Conservation (phyloP, 1,284 basidiomycete species). For the Vanrija pseudolonga region DNA sequence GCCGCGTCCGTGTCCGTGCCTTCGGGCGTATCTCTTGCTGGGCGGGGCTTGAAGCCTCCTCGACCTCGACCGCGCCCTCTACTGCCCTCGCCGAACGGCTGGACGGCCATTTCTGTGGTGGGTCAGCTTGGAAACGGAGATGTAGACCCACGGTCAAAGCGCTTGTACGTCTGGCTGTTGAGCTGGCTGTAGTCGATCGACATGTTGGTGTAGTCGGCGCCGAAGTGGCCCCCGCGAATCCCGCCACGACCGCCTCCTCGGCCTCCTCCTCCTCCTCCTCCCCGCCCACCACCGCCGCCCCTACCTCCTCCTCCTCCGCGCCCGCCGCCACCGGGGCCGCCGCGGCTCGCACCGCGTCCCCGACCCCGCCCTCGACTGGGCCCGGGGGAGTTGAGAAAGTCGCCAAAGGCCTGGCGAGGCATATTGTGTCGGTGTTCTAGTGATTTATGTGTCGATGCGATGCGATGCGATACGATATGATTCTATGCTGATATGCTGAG, state of each 20-base stretch:
- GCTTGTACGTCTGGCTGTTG: constrained; percentile 38
- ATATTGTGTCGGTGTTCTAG: constrained; percentile 2
- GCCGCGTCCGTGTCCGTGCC: neutral
- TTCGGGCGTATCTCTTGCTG: neutral
- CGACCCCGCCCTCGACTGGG: constrained; percentile 30
- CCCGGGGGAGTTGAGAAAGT: constrained; percentile 35
- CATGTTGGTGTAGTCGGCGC: constrained; percentile 41
- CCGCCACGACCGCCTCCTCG: constrained; percentile 13
- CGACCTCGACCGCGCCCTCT: constrained; percentile 13
- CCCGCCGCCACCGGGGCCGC: constrained; percentile 17
- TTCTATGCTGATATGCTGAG: too few species aligned
- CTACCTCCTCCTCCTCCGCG: constrained; percentile 13
- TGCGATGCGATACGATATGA: neutral
- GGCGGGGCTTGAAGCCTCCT: neutral
- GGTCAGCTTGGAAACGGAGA: neutral
- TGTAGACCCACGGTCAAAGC: constrained; percentile 33
- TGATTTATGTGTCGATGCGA: neutral
- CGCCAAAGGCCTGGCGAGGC: constrained; percentile 29
- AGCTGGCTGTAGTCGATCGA: constrained; percentile 39
- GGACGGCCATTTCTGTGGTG: constrained; percentile 9
- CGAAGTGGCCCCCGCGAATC: constrained; percentile 19
- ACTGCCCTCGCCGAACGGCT: constrained; percentile 26
- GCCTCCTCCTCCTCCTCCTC: constrained; percentile 5
- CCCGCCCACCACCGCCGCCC: constrained; percentile 10
- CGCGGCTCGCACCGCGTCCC: constrained; percentile 14